Conservation (phyloP, 148 eudicot genomes). For the Fagopyrum tataricum region DNA sequence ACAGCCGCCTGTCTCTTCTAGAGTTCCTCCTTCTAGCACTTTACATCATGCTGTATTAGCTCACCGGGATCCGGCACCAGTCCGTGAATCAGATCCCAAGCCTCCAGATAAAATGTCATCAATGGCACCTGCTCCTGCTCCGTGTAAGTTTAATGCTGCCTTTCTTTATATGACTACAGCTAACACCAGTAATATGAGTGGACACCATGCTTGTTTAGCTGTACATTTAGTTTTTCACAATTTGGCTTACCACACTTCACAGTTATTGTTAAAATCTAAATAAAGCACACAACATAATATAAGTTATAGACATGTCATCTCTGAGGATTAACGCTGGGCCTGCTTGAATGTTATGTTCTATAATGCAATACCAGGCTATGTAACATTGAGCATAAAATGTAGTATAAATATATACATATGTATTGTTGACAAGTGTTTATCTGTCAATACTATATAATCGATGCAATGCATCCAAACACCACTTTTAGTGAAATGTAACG, state of each 20-base stretch:
- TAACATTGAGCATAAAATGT: no score
- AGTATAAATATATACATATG: no score
- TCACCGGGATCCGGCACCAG: conserved; percentile 47
- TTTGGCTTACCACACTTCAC: not conserved
- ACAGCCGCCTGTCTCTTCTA: conserved; percentile 32
- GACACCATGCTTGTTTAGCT: not conserved
- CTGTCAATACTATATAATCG: no score
- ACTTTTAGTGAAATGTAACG: no score
- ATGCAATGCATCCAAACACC: no score
- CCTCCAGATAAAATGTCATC: conserved; percentile 46
- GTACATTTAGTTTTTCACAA: not conserved
- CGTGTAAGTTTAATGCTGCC: conserved; percentile 54
- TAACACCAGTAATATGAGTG: not conserved
- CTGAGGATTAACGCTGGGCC: no score
- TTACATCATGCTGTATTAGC: conserved; percentile 52
- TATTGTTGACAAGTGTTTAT: no score
- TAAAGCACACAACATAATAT: not conserved
- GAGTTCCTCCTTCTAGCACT: conserved; percentile 48
- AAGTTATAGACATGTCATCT: not conserved
- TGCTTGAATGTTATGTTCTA: no score
- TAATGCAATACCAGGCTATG: no score
- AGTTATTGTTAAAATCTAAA: not conserved
- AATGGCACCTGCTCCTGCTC: conserved; percentile 43
- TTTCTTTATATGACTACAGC: not conserved
- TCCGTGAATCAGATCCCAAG: conserved; percentile 34